Percentiles rank a stretch among this genome's conserved stretches.
These are phyloP conservation scores for Colletotrichum horii DNA, from an alignment of 2,329 filamentous ascomycete genomes.

Conservation along the genomic window DNA sequence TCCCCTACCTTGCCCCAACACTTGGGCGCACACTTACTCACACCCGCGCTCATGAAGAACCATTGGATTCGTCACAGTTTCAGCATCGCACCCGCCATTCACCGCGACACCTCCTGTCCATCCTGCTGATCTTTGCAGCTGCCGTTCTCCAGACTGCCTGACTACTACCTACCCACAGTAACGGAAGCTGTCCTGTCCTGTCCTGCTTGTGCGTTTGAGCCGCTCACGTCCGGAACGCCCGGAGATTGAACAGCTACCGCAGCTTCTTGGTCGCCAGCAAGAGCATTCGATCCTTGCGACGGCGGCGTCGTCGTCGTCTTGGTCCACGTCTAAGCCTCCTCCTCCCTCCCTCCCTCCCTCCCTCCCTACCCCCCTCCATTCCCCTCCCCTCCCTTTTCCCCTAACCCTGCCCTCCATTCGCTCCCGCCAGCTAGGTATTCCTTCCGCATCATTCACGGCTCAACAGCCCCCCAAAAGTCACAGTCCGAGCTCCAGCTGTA, in stretches of 20 bases:
- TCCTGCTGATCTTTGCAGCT: neutral
- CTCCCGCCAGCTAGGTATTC: neutral
- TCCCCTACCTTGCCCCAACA: neutral
- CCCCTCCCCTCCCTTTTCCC: neutral
- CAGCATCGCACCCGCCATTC: neutral
- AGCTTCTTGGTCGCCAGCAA: neutral
- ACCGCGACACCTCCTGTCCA: neutral
- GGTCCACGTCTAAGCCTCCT: neutral
- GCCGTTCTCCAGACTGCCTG: neutral
- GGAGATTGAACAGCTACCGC: neutral
- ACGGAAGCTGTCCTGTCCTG: neutral
- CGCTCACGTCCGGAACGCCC: conserved; percentile 1
- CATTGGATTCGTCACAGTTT: neutral
- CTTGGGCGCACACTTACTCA: neutral
- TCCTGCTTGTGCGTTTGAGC: neutral
- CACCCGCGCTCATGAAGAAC: neutral
- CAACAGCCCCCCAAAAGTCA: neutral
- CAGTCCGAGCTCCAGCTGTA: neutral
- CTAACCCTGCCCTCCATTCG: neutral
- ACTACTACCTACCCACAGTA: neutral
- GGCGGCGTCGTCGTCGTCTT: neutral
- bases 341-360: neutral
- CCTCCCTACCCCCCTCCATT: neutral
- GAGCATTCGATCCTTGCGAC: neutral
- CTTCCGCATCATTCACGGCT: neutral